Base-by-base conservation (phyloP, 345 rosid genomes). In the Rubroshorea leprosula region DNA sequence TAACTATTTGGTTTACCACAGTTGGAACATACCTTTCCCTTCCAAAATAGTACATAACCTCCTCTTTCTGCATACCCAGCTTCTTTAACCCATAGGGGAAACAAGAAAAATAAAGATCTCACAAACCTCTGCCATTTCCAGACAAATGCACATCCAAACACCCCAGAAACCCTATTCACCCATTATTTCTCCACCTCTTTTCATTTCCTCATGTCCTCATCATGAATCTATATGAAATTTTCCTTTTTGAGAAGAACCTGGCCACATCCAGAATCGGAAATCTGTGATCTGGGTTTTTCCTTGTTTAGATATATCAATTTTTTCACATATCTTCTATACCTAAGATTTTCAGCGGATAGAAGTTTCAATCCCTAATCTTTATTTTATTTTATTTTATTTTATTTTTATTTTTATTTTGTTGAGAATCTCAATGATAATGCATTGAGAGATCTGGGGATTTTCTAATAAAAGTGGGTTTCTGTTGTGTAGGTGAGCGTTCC, bases 401-500 rank as follows among this genome's bases (percentile, higher is more conserved):
- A 3, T 27, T 27, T 27, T 27, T 27, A 3, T 27, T 27, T 27
- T 27, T 27, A 3, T 27, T 27, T 27, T 27, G 5, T 8, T 27
- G n/a, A n/a, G n/a, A n/a, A n/a, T n/a, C n/a, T n/a, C n/a, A n/a
- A n/a, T n/a, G n/a, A n/a, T n/a, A n/a, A n/a, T n/a, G n/a, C n/a
- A n/a, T n/a, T n/a, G n/a, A n/a, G n/a, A n/a, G n/a, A n/a, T n/a
- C n/a, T n/a, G n/a, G n/a, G n/a, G n/a, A n/a, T n/a, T 27, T 3
- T 27, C 31, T 8, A 27, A 27, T 3, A 3, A 27, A 27, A 8
- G 8, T 27, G 31, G 12, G 41, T 35, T 27, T 27, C 31, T 8
- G 8, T 27, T 57, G 25, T 62, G 71, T 80, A 92, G 98, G 98
- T 92, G 73, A 92, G 89, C 65, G 98, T 92, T 46, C 98, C 98